These are phyloP conservation scores for Leucoagaricus sp. DNA, from an alignment of 1,284 basidiomycete genomes.

Conservation along the genomic window DNA sequence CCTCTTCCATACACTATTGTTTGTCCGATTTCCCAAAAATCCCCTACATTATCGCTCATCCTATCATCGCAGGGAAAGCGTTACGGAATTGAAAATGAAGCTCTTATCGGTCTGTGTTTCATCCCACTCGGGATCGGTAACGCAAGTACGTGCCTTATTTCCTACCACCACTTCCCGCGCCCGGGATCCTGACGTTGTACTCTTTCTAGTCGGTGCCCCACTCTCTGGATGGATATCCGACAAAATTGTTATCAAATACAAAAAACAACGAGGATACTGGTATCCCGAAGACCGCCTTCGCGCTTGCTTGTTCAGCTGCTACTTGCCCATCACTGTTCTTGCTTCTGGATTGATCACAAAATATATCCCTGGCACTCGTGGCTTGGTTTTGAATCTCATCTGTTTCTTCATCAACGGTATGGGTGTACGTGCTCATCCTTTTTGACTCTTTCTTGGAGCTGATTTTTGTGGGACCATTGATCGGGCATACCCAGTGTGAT, in stretches of 20 bases:
- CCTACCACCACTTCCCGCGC: not conserved
- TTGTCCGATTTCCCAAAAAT: not conserved
- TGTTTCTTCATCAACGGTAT: slow-evolving; percentile 40
- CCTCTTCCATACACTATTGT: slow-evolving; percentile 28
- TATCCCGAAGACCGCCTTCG: slow-evolving; percentile 32
- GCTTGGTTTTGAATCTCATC: slow-evolving; percentile 29
- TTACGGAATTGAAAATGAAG: slow-evolving; percentile 35
- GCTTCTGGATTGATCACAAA: slow-evolving; percentile 23
- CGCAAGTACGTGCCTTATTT: slow-evolving; percentile 26
- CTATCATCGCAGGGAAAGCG: slow-evolving; percentile 26
- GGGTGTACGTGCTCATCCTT: slow-evolving; percentile 35
- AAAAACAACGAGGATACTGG: slow-evolving; percentile 28
- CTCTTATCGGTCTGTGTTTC: slow-evolving; percentile 38
- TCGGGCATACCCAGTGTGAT: slow-evolving; percentile 25
- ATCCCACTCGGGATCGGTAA: slow-evolving; percentile 35
- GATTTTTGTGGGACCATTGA: too few relatives aligned
- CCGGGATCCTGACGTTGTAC: not conserved
- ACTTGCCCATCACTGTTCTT: slow-evolving; percentile 25
- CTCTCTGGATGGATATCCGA: slow-evolving; percentile 35
- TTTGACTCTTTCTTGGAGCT: not conserved
- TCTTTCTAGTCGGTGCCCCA: slow-evolving; percentile 31
- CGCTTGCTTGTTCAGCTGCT: slow-evolving; percentile 22
- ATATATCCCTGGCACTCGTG: slow-evolving; percentile 28
- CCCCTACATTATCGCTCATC: not conserved
- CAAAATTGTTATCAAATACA: slow-evolving; percentile 26